A percentile compares a stretch with the other conserved stretches of the same genome.
Evolutionary conservation across 2,329 filamentous ascomycete genomes (phyloP).

Genomic region (Dichotomopilus funicola): DNA sequence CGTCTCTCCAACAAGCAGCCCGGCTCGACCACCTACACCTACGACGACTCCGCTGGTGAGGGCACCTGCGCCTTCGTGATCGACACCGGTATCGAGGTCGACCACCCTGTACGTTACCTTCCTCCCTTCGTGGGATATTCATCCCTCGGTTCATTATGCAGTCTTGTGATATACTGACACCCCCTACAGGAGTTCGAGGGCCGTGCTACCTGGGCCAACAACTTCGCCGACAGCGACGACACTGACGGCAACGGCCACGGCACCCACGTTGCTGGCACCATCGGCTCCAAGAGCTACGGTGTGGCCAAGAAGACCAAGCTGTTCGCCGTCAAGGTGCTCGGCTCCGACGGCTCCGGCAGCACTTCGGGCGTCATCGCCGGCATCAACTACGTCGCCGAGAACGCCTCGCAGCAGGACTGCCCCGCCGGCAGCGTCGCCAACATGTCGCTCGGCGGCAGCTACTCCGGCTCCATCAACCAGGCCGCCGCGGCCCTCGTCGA

Average conservation of each 20-base stretch:
- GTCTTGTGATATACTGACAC: background rate
- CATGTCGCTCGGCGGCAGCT: conserved; percentile 50
- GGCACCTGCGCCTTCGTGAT: conserved; percentile 35
- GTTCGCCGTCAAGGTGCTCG: conserved; percentile 41
- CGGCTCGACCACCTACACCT: conserved; percentile 25
- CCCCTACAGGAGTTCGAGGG: conserved; percentile 32
- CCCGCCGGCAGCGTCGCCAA: conserved; percentile 44
- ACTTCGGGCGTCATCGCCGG: conserved; percentile 38
- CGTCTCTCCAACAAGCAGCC: conserved; percentile 23
- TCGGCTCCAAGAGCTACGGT: conserved; percentile 37
- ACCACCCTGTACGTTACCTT: conserved; percentile 28
- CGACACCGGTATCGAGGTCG: conserved; percentile 41
- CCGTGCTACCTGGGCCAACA: conserved; percentile 35
- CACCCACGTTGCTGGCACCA: conserved; percentile 42
- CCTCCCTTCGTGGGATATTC: background rate
- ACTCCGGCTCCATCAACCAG: conserved; percentile 42
- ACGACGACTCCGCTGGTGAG: conserved; percentile 26
- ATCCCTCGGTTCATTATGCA: background rate
- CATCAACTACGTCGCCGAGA: conserved; percentile 36
- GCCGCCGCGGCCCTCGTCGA: conserved; percentile 42
- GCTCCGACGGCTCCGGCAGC: conserved; percentile 31
- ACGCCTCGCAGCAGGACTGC: conserved; percentile 32
- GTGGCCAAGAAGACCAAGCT: conserved; percentile 41
- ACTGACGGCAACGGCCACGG: conserved; percentile 41
- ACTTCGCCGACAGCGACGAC: conserved; percentile 33